A percentile compares a stretch with the other conserved stretches of the same genome.
These are phyloP conservation scores for Flaveria robusta DNA, from an alignment of 129 eudicot genomes.

Conservation along the genomic window DNA sequence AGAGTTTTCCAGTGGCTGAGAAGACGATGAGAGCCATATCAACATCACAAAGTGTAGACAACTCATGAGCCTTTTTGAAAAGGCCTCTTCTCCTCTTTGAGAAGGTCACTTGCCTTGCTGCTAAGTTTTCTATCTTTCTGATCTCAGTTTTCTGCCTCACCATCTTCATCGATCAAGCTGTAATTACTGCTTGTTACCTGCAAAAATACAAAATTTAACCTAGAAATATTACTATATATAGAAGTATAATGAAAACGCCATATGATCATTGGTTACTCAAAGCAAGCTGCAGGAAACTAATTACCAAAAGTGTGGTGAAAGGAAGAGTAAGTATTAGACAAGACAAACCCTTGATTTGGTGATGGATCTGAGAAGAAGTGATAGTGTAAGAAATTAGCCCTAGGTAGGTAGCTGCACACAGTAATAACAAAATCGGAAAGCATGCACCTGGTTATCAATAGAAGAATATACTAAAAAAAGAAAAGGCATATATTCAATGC, in stretches of 20 bases:
- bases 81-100: constrained; percentile 49
- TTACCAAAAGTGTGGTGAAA: not conserved
- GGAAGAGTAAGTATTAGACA: no score
- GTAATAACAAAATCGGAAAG: constrained; percentile 29
- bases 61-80: constrained; percentile 43
- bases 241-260: not conserved
- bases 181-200: not conserved
- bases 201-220: not conserved
- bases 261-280: not conserved
- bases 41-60: constrained; percentile 42
- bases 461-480: constrained; percentile 23
- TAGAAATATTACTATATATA: not conserved
- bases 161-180: constrained; percentile 30
- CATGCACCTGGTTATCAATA: constrained; percentile 32
- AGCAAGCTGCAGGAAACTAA: not conserved
- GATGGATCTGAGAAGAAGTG: constrained; percentile 7
- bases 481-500: constrained; percentile 39
- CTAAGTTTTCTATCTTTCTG: constrained; percentile 44
- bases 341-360: constrained; percentile 8
- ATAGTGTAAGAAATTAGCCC: constrained; percentile 27
- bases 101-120: constrained; percentile 48
- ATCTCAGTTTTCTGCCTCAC: constrained; percentile 48
- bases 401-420: constrained; percentile 21
- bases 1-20: constrained; percentile 47
- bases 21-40: constrained; percentile 49